Evolutionary conservation across 805 yeast genomes (phyloP), one percentile per base, ranked within the genome.

Genomic region (Zygotorulaspora chibaensis): DNA sequence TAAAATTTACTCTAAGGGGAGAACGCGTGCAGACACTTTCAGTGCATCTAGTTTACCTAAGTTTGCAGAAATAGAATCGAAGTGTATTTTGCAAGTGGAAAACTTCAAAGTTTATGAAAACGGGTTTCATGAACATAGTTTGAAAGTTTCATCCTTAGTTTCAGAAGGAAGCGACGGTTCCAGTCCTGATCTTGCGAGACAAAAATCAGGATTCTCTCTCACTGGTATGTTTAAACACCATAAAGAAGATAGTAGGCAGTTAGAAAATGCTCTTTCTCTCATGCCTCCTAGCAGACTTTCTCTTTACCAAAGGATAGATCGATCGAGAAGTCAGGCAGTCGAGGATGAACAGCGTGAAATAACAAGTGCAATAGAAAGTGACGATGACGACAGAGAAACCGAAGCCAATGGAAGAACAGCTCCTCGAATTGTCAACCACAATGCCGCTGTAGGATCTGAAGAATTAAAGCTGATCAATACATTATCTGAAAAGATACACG

Each of bases 401-500:
- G 26, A 30, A 20, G 39, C 31, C 23, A 42, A 30, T 38, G 29
- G 40, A 15, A 38, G 26, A 28, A 13, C 42, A 10, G 47, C 59
- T 5, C 61, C 63, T 7, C 47, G 46, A 17, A 55, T 58, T n/a
- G 60, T 58, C 7, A 58, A 59, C 29, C 55, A 61, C 31, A 43
- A 51, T 12, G 70, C 76, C 0, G 79, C 79, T 2, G 76, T 79
- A 29, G 80, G 80, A 20, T 69, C 69, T 28, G 68, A 70, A 10
- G 81, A 77, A 51, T 63, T 77, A 38, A 67, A 67, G 31, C 55
- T 77, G 47, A 78, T 77, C 42, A 73, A 75, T 50, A 66, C 69
- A 38, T 61, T 79, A 53, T 68, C 74, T 36, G 74, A 69, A 12
- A 72, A 69, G 48, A 77, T 77, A 42, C 75, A 74, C 40, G 67